These are phyloP conservation scores for Neurospora sp. DNA, from an alignment of 495 filamentous ascomycete species.

Conservation along the genomic window DNA sequence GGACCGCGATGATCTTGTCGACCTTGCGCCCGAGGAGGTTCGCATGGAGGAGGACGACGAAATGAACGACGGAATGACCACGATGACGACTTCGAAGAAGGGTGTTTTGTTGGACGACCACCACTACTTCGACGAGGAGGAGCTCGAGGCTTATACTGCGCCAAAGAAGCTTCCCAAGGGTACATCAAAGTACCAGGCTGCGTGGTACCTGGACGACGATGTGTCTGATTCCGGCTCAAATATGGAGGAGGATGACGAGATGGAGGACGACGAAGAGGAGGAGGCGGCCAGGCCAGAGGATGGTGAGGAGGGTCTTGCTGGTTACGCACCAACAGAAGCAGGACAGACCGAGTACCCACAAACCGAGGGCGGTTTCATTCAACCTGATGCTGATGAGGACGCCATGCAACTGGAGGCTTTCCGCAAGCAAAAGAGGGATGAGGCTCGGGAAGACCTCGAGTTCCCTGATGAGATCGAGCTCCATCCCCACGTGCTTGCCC, in stretches of 20 bases:
- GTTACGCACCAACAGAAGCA: slow-evolving; percentile 62
- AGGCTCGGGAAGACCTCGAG: slow-evolving; percentile 80
- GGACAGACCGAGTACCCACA: slow-evolving; percentile 74
- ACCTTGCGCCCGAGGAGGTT: slow-evolving; percentile 74
- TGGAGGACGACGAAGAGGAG: slow-evolving; percentile 48
- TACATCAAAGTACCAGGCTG: slow-evolving; percentile 86
- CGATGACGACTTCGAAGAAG: slow-evolving; percentile 39
- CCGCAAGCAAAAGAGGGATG: slow-evolving; percentile 59
- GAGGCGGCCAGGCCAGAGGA: slow-evolving; percentile 54
- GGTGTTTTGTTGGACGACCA: slow-evolving; percentile 93
- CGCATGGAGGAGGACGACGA: slow-evolving; percentile 58
- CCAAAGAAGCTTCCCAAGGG: slow-evolving; percentile 79
- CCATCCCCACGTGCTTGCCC: slow-evolving; percentile 72
- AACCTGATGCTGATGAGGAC: slow-evolving; percentile 81
- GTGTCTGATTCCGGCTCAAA: slow-evolving; percentile 78
- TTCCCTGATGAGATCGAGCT: slow-evolving; percentile 98
- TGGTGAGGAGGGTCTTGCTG: slow-evolving; percentile 63
- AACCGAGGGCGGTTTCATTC: slow-evolving; percentile 75
- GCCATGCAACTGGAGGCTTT: slow-evolving; percentile 68
- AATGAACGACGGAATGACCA: slow-evolving; percentile 44
- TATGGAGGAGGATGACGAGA: slow-evolving; percentile 60
- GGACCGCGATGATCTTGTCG: slow-evolving; percentile 71
- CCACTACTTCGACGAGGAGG: slow-evolving; percentile 94
- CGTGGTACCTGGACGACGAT: slow-evolving; percentile 82
- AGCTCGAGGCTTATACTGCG: slow-evolving; percentile 28